These are phyloP conservation scores for Geotrichum bryndzae DNA, from an alignment of 1,139 yeast species.

Conservation along the genomic window DNA sequence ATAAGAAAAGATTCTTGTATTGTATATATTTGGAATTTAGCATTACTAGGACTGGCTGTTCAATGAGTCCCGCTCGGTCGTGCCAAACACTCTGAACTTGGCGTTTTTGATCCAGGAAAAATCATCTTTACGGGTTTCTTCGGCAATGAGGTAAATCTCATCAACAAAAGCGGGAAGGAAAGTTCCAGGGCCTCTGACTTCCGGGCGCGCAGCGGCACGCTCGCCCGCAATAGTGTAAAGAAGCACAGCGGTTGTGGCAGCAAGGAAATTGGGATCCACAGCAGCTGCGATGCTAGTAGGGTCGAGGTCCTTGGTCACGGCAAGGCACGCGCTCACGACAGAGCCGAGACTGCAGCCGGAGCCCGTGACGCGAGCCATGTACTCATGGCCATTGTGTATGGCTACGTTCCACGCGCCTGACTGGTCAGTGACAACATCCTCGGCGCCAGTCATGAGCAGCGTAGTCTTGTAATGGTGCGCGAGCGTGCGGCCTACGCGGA, in stretches of 20 bases:
- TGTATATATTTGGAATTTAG: neutral
- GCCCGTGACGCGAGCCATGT: slow-evolving; percentile 78
- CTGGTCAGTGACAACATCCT: slow-evolving; percentile 47
- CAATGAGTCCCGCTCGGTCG: neutral
- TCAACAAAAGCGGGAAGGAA: slow-evolving; percentile 47
- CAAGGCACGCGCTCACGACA: slow-evolving; percentile 56
- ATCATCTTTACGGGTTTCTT: slow-evolving; percentile 16
- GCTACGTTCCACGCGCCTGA: slow-evolving; percentile 31
- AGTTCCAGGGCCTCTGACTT: slow-evolving; percentile 44
- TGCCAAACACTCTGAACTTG: slow-evolving; percentile 8
- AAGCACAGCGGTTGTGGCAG: slow-evolving; percentile 54
- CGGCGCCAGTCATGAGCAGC: slow-evolving; percentile 66
- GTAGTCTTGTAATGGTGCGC: slow-evolving; percentile 51
- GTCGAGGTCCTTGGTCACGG: slow-evolving; percentile 33
- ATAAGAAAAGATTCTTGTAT: neutral
- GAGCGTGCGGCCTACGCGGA: slow-evolving; percentile 49
- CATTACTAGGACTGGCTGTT: neutral
- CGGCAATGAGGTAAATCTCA: slow-evolving; percentile 33
- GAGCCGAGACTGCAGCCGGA: slow-evolving; percentile 85
- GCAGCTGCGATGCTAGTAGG: slow-evolving; percentile 21
- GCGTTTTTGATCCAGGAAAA: slow-evolving; percentile 21
- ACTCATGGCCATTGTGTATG: slow-evolving; percentile 54
- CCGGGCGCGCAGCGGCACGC: slow-evolving; percentile 40
- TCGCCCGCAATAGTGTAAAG: slow-evolving; percentile 54
- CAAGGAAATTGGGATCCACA: slow-evolving; percentile 37